Conservation (phyloP, 306 rosid genomes). For the Cyclanthera cordifolia region DNA sequence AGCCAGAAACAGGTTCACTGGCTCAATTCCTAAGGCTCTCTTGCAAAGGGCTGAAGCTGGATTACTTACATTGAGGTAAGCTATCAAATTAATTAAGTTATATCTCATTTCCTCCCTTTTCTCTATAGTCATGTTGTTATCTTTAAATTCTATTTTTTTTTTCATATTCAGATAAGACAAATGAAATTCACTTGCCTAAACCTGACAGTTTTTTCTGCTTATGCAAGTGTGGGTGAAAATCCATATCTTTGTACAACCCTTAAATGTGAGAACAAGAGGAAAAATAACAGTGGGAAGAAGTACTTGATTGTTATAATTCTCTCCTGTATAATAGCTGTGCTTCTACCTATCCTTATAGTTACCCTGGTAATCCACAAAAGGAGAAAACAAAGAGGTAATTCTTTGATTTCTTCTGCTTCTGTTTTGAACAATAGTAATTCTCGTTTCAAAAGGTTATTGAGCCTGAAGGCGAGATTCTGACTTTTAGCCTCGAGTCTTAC, state of each 20-base stretch:
- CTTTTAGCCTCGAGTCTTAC: too few species aligned
- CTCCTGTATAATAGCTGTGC: conserved; percentile 1
- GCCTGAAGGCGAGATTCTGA: too few species aligned
- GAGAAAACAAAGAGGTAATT: conserved; percentile 11
- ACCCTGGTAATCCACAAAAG: conserved; percentile 3
- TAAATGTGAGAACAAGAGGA: conserved; percentile 7
- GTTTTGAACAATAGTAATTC: background rate
- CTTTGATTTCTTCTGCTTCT: background rate
- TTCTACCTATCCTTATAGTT: background rate
- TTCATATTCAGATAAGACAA: background rate
- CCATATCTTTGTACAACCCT: conserved; percentile 6
- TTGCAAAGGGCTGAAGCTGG: conserved; percentile 5
- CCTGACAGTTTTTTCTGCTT: background rate
- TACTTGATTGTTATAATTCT: conserved; percentile 20
- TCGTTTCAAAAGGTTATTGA: too few species aligned
- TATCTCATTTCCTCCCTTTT: background rate
- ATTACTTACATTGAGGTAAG: conserved; percentile 10
- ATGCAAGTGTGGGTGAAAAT: conserved; percentile 21
- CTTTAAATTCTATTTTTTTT: background rate
- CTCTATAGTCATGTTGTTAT: background rate
- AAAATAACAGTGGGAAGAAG: conserved; percentile 4
- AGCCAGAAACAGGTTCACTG: conserved; percentile 14
- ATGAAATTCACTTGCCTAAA: background rate
- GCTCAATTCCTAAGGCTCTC: conserved; percentile 17
- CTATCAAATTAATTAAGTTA: background rate